Evolutionary conservation across 1,139 yeast genomes (phyloP).

Genomic region (Scheffersomyces illinoinensis): DNA sequence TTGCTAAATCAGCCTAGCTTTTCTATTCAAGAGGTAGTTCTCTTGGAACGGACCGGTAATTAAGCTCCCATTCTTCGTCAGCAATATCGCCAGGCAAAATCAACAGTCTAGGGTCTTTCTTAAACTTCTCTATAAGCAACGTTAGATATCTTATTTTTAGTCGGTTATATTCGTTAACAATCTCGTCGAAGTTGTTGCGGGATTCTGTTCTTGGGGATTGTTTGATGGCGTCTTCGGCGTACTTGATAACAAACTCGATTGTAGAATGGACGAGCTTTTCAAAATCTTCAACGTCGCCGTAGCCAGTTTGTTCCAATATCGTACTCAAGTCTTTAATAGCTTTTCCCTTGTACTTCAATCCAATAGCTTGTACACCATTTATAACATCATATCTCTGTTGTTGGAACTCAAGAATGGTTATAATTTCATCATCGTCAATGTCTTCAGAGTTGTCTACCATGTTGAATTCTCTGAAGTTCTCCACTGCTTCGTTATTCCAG

Average conservation of each 20-base stretch:
- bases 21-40: not conserved
- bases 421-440: constrained; percentile 11
- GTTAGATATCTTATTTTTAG: not conserved
- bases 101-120: not conserved
- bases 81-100: not conserved
- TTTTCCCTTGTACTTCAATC: constrained; percentile 13
- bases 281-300: not conserved
- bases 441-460: constrained; percentile 11
- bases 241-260: not conserved
- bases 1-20: not conserved
- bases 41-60: not conserved
- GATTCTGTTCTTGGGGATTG: not conserved
- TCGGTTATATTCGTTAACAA: constrained; percentile 2
- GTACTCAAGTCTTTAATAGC: constrained; percentile 6
- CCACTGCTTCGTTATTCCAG: constrained; percentile 13
- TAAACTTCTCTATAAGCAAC: constrained; percentile 1
- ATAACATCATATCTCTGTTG: constrained; percentile 14
- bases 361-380: constrained; percentile 15
- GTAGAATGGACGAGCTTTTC: not conserved
- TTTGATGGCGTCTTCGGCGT: not conserved
- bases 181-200: constrained; percentile 1
- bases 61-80: not conserved
- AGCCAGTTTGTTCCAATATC: not conserved
- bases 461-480: constrained; percentile 4
- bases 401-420: constrained; percentile 13